phyloP scores from a whole-genome alignment of 2,329 filamentous ascomycete genomes.

The Trichophyton verrucosum region DNA sequence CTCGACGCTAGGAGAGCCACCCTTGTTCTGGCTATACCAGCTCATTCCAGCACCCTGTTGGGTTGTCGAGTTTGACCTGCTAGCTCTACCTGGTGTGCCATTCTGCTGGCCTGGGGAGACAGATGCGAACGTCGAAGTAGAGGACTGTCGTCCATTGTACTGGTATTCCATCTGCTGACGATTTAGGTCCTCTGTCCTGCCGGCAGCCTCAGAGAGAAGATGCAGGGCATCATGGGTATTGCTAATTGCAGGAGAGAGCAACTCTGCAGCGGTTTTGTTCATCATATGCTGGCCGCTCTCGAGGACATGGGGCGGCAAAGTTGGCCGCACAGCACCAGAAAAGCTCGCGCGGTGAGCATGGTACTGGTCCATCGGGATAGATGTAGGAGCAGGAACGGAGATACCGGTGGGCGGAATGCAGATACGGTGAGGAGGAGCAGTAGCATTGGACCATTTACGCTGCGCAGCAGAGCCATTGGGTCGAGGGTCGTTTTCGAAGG shows the following conservation, averaged over 20 bases:
- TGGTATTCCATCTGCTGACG: constrained; percentile 39
- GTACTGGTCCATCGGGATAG: constrained; percentile 9
- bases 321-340: constrained; percentile 7
- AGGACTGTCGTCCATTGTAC: constrained; percentile 27
- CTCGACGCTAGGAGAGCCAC: constrained; percentile 6
- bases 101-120: constrained; percentile 27
- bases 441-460: constrained; percentile 10
- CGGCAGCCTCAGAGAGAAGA: constrained; percentile 73
- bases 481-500: constrained; percentile 9
- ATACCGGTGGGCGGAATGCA: constrained; percentile 7
- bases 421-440: constrained; percentile 6
- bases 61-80: constrained; percentile 25
- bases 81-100: constrained; percentile 24
- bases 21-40: constrained; percentile 37
- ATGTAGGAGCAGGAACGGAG: constrained; percentile 9
- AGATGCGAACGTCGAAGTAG: constrained; percentile 27
- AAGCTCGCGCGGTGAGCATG: constrained; percentile 8
- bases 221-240: constrained; percentile 88
- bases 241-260: constrained; percentile 59
- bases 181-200: constrained; percentile 38
- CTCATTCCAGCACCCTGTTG: constrained; percentile 34
- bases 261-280: constrained; percentile 47
- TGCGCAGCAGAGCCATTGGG: constrained; percentile 4
- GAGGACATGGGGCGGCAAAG: constrained; percentile 11
- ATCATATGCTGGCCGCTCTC: constrained; percentile 47